phyloP scores from a whole-genome alignment of 306 rosid species.

The Carpinus fangiana region DNA sequence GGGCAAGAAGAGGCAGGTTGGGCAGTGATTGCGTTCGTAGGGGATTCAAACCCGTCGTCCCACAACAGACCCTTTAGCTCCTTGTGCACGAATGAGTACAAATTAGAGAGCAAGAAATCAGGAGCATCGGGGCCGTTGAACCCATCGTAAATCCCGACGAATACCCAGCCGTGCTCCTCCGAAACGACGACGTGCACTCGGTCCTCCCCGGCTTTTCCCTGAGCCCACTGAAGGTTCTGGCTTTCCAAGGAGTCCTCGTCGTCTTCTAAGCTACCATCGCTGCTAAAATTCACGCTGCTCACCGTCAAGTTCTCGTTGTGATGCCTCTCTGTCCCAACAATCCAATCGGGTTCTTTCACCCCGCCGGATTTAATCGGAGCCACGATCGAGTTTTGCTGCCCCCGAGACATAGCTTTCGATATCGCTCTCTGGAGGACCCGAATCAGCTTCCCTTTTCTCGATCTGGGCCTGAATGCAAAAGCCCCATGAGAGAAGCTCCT shows the following conservation, averaged over 20 bases:
- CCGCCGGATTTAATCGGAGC: constrained; percentile 66
- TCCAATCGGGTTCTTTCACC: constrained; percentile 79
- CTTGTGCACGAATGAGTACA: constrained; percentile 68
- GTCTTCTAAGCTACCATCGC: constrained; percentile 90
- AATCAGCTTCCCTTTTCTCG: constrained; percentile 58
- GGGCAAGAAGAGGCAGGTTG: constrained; percentile 39
- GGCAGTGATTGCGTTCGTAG: constrained; percentile 6
- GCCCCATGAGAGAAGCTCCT: constrained; percentile 88
- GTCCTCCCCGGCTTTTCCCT: constrained; percentile 98
- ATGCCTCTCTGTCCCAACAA: constrained; percentile 47
- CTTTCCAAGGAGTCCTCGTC: constrained; percentile 62
- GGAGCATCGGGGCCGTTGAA: constrained; percentile 99
- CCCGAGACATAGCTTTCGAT: constrained; percentile 60
- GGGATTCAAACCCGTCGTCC: constrained; percentile 56
- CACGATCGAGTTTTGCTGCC: constrained; percentile 72
- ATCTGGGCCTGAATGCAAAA: constrained; percentile 46
- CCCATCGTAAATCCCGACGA: constrained; percentile 96
- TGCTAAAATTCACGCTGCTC: constrained; percentile 79
- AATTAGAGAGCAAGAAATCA: constrained; percentile 72
- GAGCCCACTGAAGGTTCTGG: constrained; percentile 98
- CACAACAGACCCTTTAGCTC: constrained; percentile 89
- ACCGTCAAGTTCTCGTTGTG: constrained; percentile 79
- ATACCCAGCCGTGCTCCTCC: constrained; percentile 97
- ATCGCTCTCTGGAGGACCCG: constrained; percentile 63
- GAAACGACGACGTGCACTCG: constrained; percentile 96